Base-by-base conservation (phyloP, 306 rosid genomes). In the Quillaja saponaria region DNA sequence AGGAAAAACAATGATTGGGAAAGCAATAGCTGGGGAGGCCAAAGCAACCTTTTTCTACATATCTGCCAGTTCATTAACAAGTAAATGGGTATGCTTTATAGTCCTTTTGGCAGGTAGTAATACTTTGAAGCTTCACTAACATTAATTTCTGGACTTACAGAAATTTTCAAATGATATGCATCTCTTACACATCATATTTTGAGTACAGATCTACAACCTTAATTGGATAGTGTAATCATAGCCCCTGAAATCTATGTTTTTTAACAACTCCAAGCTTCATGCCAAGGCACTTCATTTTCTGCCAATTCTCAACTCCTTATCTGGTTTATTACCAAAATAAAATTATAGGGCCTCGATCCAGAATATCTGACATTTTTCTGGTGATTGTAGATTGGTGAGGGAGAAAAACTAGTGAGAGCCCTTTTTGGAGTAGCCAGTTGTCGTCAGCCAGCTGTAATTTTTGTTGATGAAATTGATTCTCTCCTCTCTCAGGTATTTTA, bases 21-120 rank as follows among this genome's bases (percentile, higher is more conserved):
- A 92, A 81, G 96, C 99, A 74, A 92, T 86, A 72, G 96, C 96
- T 59, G 99, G 99, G 78, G 96, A 92, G 82, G 99, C 99, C 38
- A 85, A 89, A 72, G 99, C 96, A 73, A 85, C 99, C 44, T 92
- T 92, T 77, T 92, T 92, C 81, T 92, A 89, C 82, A 84, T 92
- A 73, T 92, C 95, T 64, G 95, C 99, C 54, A 89, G 96, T 79
- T 86, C 96, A 18, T 72, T 92, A 77, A 86, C 96, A 39, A 92
- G 97, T 94, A 92, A 89, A 77, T 89, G 96, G 99, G 99, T 89
- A 85, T 59, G 94, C 59, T 56, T 44, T 47, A 45, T 55, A 70
- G 67, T 49, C 76, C 16, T 64, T 60, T 66, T 31, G 21, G 56
- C 69, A 17, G 66, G 40, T 10, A 37, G 40, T 37, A 5, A 37